These are phyloP conservation scores for Quambalaria eucalypti DNA, from an alignment of 1,284 basidiomycete species.

Conservation along the genomic window DNA sequence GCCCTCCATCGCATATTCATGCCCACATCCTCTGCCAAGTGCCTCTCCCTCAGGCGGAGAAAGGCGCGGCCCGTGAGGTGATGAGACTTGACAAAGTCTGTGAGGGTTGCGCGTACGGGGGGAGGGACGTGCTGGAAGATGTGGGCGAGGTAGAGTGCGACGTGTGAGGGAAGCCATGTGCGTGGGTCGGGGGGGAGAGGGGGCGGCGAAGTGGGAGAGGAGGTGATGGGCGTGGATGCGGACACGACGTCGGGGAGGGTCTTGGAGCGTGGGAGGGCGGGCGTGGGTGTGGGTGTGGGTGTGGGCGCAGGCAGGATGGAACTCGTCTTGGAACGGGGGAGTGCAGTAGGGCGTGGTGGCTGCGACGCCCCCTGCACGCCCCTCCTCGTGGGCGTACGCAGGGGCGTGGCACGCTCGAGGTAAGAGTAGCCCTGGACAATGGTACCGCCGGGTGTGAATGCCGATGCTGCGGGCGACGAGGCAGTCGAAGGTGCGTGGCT, in stretches of 20 bases:
- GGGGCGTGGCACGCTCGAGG: conserved; percentile 25
- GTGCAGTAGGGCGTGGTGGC: conserved; percentile 2
- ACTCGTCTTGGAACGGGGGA: not conserved
- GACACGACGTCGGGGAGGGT: conserved; percentile 13
- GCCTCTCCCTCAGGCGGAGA: conserved; percentile 28
- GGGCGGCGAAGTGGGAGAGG: conserved; percentile 4
- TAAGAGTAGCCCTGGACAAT: conserved; percentile 36
- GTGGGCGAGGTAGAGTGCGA: conserved; percentile 35
- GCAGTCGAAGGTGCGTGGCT: no score
- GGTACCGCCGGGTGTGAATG: conserved; percentile 35
- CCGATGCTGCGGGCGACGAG: no score
- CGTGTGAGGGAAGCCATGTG: conserved; percentile 34
- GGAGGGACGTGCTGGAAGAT: conserved; percentile 34
- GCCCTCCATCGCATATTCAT: conserved; percentile 36
- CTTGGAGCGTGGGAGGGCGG: conserved; percentile 1
- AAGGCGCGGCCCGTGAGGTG: conserved; percentile 35
- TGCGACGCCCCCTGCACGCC: conserved; percentile 7
- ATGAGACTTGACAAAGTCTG: conserved; percentile 27
- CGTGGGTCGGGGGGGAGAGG: conserved; percentile 29
- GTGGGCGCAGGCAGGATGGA: not conserved
- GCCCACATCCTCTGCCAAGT: conserved; percentile 29
- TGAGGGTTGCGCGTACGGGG: conserved; percentile 35
- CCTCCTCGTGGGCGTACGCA: conserved; percentile 30
- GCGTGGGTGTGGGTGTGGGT: not conserved
- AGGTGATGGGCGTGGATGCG: conserved; percentile 7